These are phyloP conservation scores for Wickerhamomyces subpelliculosus DNA, from an alignment of 805 yeast genomes.

Conservation along the genomic window DNA sequence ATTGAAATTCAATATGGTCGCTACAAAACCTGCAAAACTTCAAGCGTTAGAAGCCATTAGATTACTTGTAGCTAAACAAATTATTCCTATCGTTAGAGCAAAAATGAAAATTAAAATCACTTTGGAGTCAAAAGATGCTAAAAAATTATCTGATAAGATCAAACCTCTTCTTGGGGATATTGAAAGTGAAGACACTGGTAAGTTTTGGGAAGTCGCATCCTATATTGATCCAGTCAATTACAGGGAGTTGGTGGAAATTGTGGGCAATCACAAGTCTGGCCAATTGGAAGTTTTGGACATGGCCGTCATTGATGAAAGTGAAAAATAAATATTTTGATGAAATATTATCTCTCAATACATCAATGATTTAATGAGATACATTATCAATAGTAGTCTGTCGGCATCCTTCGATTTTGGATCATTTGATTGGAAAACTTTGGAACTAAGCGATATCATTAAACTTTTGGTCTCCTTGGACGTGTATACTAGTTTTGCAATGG, in stretches of 20 bases:
- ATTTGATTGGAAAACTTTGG: conserved; percentile 13
- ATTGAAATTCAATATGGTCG: conserved; percentile 69
- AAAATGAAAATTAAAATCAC: conserved; percentile 80
- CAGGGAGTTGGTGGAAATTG: conserved; percentile 57
- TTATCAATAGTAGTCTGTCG: conserved; percentile 10
- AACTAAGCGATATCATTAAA: conserved; percentile 18
- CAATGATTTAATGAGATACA: conserved; percentile 9
- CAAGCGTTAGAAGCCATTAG: conserved; percentile 92
- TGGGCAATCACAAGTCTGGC: conserved; percentile 48
- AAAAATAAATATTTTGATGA: conserved; percentile 11
- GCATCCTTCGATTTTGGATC: conserved; percentile 5
- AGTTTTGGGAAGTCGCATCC: conserved; percentile 49
- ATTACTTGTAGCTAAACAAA: conserved; percentile 64
- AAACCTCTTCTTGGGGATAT: conserved; percentile 35
- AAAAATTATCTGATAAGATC: conserved; percentile 35
- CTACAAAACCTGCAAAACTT: conserved; percentile 69
- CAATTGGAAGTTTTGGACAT: conserved; percentile 78
- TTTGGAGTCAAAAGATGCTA: conserved; percentile 47
- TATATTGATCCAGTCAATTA: conserved; percentile 83
- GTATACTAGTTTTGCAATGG: conserved; percentile 16
- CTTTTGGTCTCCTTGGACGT: conserved; percentile 11
- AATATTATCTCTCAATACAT: not conserved
- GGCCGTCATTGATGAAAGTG: conserved; percentile 74
- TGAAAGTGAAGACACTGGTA: conserved; percentile 37
- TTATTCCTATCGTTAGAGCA: conserved; percentile 91